Base-by-base conservation (phyloP, 768 basidiomycete species). In the Phylloporus sp. region DNA sequence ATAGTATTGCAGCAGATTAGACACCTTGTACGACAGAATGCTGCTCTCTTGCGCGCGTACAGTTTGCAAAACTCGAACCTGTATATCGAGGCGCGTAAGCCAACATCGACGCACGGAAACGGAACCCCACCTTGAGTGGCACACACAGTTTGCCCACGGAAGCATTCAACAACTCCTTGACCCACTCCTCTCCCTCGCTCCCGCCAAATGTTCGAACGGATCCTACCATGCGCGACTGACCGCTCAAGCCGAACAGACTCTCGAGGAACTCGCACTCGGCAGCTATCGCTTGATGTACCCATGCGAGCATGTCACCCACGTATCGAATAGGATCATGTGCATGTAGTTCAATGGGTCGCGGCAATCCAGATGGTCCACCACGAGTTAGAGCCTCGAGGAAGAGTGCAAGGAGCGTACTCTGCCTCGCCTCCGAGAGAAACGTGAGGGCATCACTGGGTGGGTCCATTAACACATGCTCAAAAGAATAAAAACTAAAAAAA, bases 321-420 rank as follows among this genome's bases (percentile, higher is more conserved):
- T 99, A 99, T 26, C 95, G 82, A 54, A 92, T 77, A 0, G 96
- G 95, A 63, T 99, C 96, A 57, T 99, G 96, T 0, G 96, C 96
- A 60, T 99, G 96, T 4, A 99, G 74, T 63, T 98, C 96, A 52
- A 99, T 98, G 1, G 95, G 91, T 6, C 94, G 79, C 10, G 94
- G 90, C 7, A 86, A 71, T 33, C 87, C 90, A 32, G 82, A 85
- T 2, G 82, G 88, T 2, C 88, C 89, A 6, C 94, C 93, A 11
- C 89, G 79, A 0, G 93, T 97, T 9, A 98, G 72, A 0, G 94
- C 92, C 13, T 84, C 79, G 33, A 92, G 75, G 71, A 99, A 97
- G 4, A 82, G 71, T n/a, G 79, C 76, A 9, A 91, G 78, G 1
- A 96, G 75, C 0, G 89, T 82, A 1, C 81, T 69, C 60, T 92